These are phyloP conservation scores for Creolimax fragrantissima DNA, from an alignment of 78 protist genomes.

Conservation along the genomic window DNA sequence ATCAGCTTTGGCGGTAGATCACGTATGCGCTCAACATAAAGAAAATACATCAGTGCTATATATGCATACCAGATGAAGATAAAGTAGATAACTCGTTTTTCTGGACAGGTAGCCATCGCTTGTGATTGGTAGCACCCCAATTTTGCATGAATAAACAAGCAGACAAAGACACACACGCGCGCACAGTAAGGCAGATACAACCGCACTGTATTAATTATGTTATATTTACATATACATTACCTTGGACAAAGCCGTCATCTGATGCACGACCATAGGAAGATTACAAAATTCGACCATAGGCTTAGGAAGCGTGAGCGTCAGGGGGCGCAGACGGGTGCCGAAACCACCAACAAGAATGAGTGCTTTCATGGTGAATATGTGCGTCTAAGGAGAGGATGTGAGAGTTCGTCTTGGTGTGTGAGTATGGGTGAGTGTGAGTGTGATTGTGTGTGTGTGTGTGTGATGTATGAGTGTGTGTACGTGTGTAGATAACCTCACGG, in stretches of 20 bases:
- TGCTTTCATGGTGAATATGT: slow-evolving; percentile 67
- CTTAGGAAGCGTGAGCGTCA: slow-evolving; percentile 87
- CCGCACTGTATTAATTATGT: too few relatives aligned
- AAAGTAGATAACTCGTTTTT: too few relatives aligned
- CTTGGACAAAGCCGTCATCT: slow-evolving; percentile 69
- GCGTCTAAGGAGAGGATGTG: not conserved
- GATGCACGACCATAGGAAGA: slow-evolving; percentile 84
- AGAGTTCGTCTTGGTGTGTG: not conserved
- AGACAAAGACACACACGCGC: not conserved
- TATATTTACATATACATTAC: too few relatives aligned
- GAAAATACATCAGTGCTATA: too few relatives aligned
- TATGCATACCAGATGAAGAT: too few relatives aligned
- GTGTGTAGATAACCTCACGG: not conserved
- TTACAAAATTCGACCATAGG: slow-evolving; percentile 87
- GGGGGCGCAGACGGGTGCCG: slow-evolving; percentile 91
- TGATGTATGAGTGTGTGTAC: not conserved
- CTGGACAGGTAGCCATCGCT: too few relatives aligned
- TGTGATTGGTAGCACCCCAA: too few relatives aligned
- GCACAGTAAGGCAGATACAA: not conserved
- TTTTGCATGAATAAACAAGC: not conserved
- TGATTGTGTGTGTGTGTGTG: not conserved
- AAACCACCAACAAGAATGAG: slow-evolving; percentile 93
- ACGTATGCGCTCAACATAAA: too few relatives aligned
- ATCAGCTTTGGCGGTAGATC: too few relatives aligned
- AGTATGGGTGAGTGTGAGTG: not conserved